Conservation (phyloP, 176 grass and related monocot genomes). For the Oryza punctata region DNA sequence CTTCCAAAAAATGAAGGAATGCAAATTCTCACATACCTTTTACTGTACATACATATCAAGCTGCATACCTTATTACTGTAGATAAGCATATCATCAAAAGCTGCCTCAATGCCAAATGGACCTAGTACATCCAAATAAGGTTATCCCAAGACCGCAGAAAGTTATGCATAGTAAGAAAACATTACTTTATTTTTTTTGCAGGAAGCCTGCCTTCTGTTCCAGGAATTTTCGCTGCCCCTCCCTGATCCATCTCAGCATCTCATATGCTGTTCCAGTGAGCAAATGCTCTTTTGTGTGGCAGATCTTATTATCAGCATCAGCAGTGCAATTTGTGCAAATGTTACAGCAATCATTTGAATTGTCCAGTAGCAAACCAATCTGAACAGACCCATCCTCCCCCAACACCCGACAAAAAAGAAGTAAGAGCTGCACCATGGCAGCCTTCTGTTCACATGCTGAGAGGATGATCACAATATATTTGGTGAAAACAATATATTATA, state of each 20-base stretch:
- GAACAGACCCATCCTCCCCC: background rate
- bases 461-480: conserved; percentile 8
- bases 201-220: background rate
- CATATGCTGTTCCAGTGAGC: background rate
- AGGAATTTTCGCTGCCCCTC: background rate
- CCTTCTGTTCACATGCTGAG: background rate
- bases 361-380: conserved; percentile 9
- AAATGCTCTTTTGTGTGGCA: background rate
- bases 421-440: background rate
- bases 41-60: conserved; percentile 8
- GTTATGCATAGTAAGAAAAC: background rate
- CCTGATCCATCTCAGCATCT: background rate
- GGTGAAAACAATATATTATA: conserved; percentile 14
- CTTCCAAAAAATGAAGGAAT: background rate
- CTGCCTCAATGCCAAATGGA: background rate
- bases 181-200: background rate
- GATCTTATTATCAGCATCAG: background rate
- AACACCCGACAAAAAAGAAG: background rate
- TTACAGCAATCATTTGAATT: conserved; percentile 5
- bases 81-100: background rate
- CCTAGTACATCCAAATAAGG: background rate
- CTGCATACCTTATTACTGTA: background rate
- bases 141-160: background rate
- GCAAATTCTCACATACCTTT: background rate
- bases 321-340: background rate